These are phyloP conservation scores for Juglanconis oblonga DNA, from an alignment of 2,329 filamentous ascomycete species.

Conservation along the genomic window DNA sequence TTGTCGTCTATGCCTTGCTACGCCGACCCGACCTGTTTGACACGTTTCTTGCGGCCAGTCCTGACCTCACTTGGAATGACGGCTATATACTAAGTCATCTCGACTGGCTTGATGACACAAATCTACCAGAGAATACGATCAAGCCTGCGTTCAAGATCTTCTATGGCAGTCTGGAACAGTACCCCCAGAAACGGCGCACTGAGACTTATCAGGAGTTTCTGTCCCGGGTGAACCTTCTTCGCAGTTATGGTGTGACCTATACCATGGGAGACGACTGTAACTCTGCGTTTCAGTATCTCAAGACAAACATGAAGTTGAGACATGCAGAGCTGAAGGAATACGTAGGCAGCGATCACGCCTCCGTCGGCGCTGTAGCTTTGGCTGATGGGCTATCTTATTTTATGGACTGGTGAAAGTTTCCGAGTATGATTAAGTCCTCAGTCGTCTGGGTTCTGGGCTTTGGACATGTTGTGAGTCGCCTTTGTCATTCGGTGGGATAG, in stretches of 20 bases:
- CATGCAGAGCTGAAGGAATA: conserved; percentile 25
- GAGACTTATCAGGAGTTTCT: conserved; percentile 23
- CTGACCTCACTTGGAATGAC: conserved; percentile 22
- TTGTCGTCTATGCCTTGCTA: conserved; percentile 23
- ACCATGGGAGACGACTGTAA: conserved; percentile 21
- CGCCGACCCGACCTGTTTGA: conserved; percentile 23
- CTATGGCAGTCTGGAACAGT: conserved; percentile 23
- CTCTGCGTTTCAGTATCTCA: conserved; percentile 20
- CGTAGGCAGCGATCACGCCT: conserved; percentile 23
- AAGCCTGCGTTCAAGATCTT: conserved; percentile 23
- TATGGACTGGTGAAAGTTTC: conserved; percentile 20
- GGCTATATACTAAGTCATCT: conserved; percentile 20
- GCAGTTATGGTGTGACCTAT: conserved; percentile 10
- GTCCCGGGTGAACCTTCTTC: conserved; percentile 10
- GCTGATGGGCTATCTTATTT: conserved; percentile 25
- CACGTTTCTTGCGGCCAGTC: conserved; percentile 24
- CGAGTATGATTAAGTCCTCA: no score
- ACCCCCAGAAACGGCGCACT: conserved; percentile 18
- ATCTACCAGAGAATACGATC: background rate
- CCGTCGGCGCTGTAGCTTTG: conserved; percentile 21
- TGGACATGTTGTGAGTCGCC: no score
- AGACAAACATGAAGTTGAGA: conserved; percentile 18
- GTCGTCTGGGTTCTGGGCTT: no score
- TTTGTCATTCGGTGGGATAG: no score
- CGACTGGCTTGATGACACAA: conserved; percentile 16